A percentile compares a stretch with the other conserved stretches of the same genome.
Evolutionary conservation across 768 basidiomycete species (phyloP).

Genomic region (Lactarius tabidus): DNA sequence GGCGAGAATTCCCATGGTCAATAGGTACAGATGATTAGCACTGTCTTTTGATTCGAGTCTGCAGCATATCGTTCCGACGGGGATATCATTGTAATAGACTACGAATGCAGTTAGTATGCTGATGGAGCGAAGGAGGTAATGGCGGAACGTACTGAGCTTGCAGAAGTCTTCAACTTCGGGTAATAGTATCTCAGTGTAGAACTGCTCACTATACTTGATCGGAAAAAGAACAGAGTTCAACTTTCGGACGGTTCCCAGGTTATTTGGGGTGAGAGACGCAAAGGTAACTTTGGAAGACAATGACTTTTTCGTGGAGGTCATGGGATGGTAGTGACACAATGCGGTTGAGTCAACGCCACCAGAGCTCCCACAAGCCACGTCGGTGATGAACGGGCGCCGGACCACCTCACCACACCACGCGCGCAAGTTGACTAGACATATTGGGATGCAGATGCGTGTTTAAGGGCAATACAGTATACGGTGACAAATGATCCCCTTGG

Average conservation of each 20-base stretch:
- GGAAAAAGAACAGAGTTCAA: constrained; percentile 80
- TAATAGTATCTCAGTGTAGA: constrained; percentile 74
- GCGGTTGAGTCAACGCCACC: constrained; percentile 16
- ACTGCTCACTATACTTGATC: constrained; percentile 83
- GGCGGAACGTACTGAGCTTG: constrained; percentile 69
- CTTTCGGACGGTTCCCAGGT: constrained; percentile 67
- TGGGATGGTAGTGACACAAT: constrained; percentile 30
- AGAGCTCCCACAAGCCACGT: constrained; percentile 12
- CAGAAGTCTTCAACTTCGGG: constrained; percentile 83
- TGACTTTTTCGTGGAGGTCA: constrained; percentile 32
- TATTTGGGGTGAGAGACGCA: constrained; percentile 73
- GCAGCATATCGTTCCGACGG: constrained; percentile 85
- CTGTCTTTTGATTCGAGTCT: constrained; percentile 68
- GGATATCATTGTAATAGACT: constrained; percentile 94
- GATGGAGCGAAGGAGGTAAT: constrained; percentile 9
- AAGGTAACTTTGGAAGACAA: constrained; percentile 54
- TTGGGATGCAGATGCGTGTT: neutral
- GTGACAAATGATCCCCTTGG: constrained; percentile 24
- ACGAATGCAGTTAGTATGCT: constrained; percentile 9
- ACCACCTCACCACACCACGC: neutral
- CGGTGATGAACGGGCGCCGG: constrained; percentile 1
- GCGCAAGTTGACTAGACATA: neutral
- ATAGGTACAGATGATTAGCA: constrained; percentile 64
- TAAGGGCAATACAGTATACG: constrained; percentile 22
- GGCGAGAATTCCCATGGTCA: constrained; percentile 90